Evolutionary conservation across 2,329 filamentous ascomycete species (phyloP), one percentile per base, ranked within the genome.

Genomic region (Arthrobotrys musiformis): DNA sequence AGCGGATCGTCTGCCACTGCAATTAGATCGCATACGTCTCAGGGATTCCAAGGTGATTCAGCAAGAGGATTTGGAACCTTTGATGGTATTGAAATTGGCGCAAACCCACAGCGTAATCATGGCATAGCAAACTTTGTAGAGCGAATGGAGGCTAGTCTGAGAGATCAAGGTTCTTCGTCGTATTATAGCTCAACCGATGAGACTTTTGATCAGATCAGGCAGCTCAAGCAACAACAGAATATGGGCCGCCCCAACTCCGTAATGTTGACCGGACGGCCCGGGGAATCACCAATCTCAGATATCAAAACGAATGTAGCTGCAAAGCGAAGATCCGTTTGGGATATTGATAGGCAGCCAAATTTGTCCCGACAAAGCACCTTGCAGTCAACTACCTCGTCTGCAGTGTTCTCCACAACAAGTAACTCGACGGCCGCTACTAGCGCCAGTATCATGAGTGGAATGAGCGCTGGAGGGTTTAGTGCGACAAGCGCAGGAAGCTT

Each of bases 401-500:
- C 77, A 8, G 68, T 79, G 6, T 75, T 75, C 62, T 79, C 70
- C 61, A 92, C 90, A 5, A 88, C 88, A 80, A 86, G 86, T 73
- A 91, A 89, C 79, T 89, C 87, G 44, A 92, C 90, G 79, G 94
- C 92, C 0, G 89, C 92, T 80, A 90, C 89, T 15, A 90, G 91
- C 80, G 89, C 91, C 80, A 98, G 93, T 81, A 84, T 99, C 48
- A 97, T 97, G 94, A 98, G 94, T 83, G 95, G 94, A 2, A 88
- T 89, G 63, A 98, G 95, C 64, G 95, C 95, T 0, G 90, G 94
- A 61, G 94, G 89, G 11, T 93, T 97, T 84, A 98, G 94, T 83
- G 92, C 93, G 61, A 98, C 95, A 15, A 98, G 95, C 84, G 95
- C 95, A 15, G 95, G 94, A 66, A 98, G 94, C 84, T 89, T 96